These are phyloP conservation scores for Monosporascus ibericus DNA, from an alignment of 2,329 filamentous ascomycete species.

Conservation along the genomic window DNA sequence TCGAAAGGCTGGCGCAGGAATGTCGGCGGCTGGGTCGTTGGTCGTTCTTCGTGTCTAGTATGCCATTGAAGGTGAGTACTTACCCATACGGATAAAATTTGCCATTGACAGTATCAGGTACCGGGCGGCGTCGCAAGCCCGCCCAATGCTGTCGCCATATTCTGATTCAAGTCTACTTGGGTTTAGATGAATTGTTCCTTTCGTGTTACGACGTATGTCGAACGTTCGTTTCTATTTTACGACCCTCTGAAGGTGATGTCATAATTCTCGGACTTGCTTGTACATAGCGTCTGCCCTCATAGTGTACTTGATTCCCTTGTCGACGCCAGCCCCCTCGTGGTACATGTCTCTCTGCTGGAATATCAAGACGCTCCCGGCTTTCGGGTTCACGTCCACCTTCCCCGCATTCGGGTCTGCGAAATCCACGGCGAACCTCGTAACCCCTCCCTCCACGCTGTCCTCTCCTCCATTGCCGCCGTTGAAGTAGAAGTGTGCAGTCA, in stretches of 20 bases:
- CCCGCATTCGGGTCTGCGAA: slow-evolving; percentile 6
- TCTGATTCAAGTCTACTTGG: slow-evolving; percentile 10
- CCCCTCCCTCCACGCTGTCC: slow-evolving; percentile 8
- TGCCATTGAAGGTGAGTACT: slow-evolving; percentile 27
- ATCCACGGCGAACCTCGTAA: slow-evolving; percentile 8
- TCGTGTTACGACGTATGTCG: background rate
- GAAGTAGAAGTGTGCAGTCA: slow-evolving; percentile 11
- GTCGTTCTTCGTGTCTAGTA: slow-evolving; percentile 35
- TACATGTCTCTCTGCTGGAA: slow-evolving; percentile 14
- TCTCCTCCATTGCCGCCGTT: slow-evolving; percentile 4
- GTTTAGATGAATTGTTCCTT: too few species aligned
- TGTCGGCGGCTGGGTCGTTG: slow-evolving; percentile 28
- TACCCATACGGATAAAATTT: background rate
- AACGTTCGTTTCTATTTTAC: background rate
- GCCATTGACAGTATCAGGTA: slow-evolving; percentile 15
- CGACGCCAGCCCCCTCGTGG: slow-evolving; percentile 10
- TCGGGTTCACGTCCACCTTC: slow-evolving; percentile 8
- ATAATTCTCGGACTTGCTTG: slow-evolving; percentile 2
- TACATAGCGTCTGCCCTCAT: slow-evolving; percentile 13
- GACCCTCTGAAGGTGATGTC: background rate
- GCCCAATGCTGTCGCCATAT: slow-evolving; percentile 32
- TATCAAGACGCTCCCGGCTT: slow-evolving; percentile 9
- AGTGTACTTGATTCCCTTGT: slow-evolving; percentile 10
- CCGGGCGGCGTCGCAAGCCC: slow-evolving; percentile 32
- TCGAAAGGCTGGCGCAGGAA: slow-evolving; percentile 31